These are phyloP conservation scores for Mortierella sp. DNA, from an alignment of 371 early-diverging fungal genomes.

Conservation along the genomic window DNA sequence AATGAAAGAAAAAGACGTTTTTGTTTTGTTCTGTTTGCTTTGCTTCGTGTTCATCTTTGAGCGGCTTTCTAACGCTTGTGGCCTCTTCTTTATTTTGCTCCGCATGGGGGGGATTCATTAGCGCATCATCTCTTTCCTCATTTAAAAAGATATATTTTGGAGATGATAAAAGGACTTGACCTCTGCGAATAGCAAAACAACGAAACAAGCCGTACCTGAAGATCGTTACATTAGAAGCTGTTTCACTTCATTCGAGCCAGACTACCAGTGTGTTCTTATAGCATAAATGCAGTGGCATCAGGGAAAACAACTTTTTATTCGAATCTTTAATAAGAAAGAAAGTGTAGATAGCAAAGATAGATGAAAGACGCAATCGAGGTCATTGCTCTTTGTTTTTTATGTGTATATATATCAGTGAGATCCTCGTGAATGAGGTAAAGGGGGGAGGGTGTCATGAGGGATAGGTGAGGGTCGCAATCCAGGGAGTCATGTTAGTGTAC, in stretches of 20 bases:
- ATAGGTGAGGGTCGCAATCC: constrained; percentile 3
- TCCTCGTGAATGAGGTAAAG: neutral
- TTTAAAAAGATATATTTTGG: neutral
- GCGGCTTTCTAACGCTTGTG: neutral
- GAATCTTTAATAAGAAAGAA: neutral
- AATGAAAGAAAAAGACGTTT: neutral
- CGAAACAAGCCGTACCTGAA: too few relatives aligned
- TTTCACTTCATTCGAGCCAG: too few relatives aligned
- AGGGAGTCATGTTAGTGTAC: constrained; percentile 7
- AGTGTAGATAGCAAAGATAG: neutral
- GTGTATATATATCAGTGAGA: neutral
- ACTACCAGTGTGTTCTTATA: too few relatives aligned
- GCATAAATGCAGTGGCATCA: too few relatives aligned
- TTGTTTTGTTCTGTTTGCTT: neutral
- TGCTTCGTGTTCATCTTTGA: neutral
- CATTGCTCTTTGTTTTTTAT: neutral
- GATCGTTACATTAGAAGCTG: too few relatives aligned
- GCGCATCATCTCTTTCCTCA: neutral
- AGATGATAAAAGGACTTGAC: neutral
- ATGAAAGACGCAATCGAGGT: neutral
- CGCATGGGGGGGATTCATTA: neutral
- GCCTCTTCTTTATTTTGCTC: neutral
- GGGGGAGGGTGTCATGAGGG: constrained; percentile 4
- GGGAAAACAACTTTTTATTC: neutral
- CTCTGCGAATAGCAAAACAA: too few relatives aligned